Conservation (phyloP, 1,284 basidiomycete genomes). For the Ustilago cynodontis region DNA sequence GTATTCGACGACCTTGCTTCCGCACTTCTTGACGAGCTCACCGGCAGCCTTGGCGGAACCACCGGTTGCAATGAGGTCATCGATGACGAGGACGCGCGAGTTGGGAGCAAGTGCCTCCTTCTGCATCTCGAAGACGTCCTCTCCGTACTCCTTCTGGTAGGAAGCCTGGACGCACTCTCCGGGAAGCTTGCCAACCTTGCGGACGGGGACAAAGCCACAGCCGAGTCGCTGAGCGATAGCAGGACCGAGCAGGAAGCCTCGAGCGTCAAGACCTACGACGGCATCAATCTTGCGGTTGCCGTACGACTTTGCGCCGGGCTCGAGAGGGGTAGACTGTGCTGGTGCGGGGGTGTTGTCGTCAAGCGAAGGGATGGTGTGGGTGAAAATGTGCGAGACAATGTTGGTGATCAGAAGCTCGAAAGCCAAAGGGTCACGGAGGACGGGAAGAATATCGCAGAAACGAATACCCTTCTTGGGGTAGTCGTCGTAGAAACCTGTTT, state of each 20-base stretch:
- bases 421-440: slow-evolving; percentile 67
- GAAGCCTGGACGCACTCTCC: slow-evolving; percentile 82
- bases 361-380: slow-evolving; percentile 76
- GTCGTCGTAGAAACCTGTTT: slow-evolving; percentile 65
- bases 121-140: slow-evolving; percentile 97
- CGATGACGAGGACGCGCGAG: slow-evolving; percentile 87
- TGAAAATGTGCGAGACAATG: slow-evolving; percentile 86
- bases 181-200: slow-evolving; percentile 94
- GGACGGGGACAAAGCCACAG: slow-evolving; percentile 94
- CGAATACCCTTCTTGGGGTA: slow-evolving; percentile 68
- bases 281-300: slow-evolving; percentile 79
- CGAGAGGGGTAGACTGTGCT: slow-evolving; percentile 21
- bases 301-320: slow-evolving; percentile 46
- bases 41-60: slow-evolving; percentile 95
- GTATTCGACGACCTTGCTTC: slow-evolving; percentile 89
- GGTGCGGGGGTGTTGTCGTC: slow-evolving; percentile 60
- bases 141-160: slow-evolving; percentile 96
- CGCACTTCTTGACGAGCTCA: slow-evolving; percentile 84
- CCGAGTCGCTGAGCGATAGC: slow-evolving; percentile 90
- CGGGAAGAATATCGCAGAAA: slow-evolving; percentile 70
- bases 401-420: slow-evolving; percentile 84
- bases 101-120: slow-evolving; percentile 82
- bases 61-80: slow-evolving; percentile 97
- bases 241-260: slow-evolving; percentile 95
- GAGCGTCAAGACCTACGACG: slow-evolving; percentile 93